Conservation (phyloP, 805 yeast species). For the Starmerella kuoi region DNA sequence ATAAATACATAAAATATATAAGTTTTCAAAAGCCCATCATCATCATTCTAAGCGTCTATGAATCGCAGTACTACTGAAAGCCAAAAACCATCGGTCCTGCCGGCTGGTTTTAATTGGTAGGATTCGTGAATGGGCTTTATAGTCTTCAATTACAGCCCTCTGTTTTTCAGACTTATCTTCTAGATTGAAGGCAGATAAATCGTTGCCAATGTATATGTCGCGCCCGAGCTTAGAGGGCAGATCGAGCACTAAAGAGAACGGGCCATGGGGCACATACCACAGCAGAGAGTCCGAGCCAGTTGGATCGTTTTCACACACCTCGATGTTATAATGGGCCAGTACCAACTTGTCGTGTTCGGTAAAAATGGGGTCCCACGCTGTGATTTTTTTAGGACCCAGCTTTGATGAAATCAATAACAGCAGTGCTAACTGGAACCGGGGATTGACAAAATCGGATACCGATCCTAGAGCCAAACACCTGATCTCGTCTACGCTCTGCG, state of each 20-base stretch:
- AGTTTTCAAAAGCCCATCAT: neutral
- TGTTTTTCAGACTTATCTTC: slow-evolving; percentile 25
- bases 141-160: slow-evolving; percentile 2
- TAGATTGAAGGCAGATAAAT: slow-evolving; percentile 24
- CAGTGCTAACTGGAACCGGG: slow-evolving; percentile 56
- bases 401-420: slow-evolving; percentile 34
- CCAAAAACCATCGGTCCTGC: slow-evolving; percentile 25
- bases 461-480: slow-evolving; percentile 66
- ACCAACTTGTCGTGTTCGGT: slow-evolving; percentile 34
- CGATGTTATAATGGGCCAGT: slow-evolving; percentile 25
- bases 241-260: slow-evolving; percentile 31
- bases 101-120: slow-evolving; percentile 3
- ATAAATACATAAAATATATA: neutral
- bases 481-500: slow-evolving; percentile 25
- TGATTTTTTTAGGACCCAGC: slow-evolving; percentile 27
- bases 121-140: slow-evolving; percentile 3
- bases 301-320: slow-evolving; percentile 24
- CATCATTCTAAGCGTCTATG: slow-evolving; percentile 9
- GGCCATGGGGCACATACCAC: slow-evolving; percentile 68
- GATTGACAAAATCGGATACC: slow-evolving; percentile 36
- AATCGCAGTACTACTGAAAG: slow-evolving; percentile 26
- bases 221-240: slow-evolving; percentile 13
- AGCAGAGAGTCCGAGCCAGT: slow-evolving; percentile 26
- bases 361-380: slow-evolving; percentile 58
- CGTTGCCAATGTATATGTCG: slow-evolving; percentile 22